phyloP scores from a whole-genome alignment of 2,329 filamentous ascomycete species.

The Tolypocladium album region DNA sequence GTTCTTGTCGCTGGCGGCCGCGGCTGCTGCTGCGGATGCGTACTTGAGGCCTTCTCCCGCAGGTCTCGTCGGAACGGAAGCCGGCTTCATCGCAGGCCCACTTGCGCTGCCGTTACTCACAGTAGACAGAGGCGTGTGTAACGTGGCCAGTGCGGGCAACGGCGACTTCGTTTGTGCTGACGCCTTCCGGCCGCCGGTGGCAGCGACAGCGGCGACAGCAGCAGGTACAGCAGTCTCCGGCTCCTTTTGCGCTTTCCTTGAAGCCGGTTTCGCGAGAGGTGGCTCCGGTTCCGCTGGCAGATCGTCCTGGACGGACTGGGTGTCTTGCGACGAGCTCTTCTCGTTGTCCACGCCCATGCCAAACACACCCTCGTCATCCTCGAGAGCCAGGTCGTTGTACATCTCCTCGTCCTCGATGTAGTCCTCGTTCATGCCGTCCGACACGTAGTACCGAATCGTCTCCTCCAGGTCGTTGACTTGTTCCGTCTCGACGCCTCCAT shows the following conservation, averaged over 20 bases:
- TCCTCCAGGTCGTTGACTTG: constrained; percentile 85
- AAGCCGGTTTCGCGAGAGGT: constrained; percentile 27
- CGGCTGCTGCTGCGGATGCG: constrained; percentile 88
- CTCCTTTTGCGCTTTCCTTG: constrained; percentile 52
- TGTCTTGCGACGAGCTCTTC: constrained; percentile 87
- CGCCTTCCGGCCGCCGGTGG: constrained; percentile 53
- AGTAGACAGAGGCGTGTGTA: constrained; percentile 63
- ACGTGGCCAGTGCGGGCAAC: constrained; percentile 78
- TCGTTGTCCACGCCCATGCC: constrained; percentile 75
- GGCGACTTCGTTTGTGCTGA: constrained; percentile 90
- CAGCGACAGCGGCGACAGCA: constrained; percentile 21
- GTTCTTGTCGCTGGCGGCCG: constrained; percentile 76
- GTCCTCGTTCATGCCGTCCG: constrained; percentile 78
- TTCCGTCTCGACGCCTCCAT: constrained; percentile 78
- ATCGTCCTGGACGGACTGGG: constrained; percentile 86
- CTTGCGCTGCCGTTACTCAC: constrained; percentile 46
- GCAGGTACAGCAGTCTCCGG: constrained; percentile 28
- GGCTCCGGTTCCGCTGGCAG: constrained; percentile 45
- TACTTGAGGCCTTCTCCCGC: constrained; percentile 92
- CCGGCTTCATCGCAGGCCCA: constrained; percentile 76
- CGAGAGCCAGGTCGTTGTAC: constrained; percentile 87
- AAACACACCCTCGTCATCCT: constrained; percentile 83
- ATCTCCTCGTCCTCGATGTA: constrained; percentile 91
- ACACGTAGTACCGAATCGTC: constrained; percentile 88
- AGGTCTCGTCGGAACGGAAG: constrained; percentile 70